A percentile compares a stretch with the other conserved stretches of the same genome.
These are phyloP conservation scores for Ophiostoma populinum DNA, from an alignment of 2,329 filamentous ascomycete species.

Conservation along the genomic window DNA sequence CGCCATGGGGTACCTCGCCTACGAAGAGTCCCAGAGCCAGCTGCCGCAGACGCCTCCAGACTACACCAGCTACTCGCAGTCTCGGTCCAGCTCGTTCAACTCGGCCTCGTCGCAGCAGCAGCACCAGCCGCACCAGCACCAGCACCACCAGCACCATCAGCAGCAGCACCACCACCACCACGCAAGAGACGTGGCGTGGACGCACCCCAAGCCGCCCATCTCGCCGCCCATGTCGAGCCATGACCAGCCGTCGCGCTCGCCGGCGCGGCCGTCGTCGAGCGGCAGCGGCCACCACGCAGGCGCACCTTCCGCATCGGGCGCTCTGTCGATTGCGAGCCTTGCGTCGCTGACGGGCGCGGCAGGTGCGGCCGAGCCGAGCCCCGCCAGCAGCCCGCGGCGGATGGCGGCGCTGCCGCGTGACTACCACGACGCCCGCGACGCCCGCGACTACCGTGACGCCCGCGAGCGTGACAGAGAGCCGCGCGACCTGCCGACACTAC, in stretches of 20 bases:
- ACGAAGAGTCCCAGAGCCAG: slow-evolving; percentile 31
- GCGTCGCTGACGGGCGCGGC: not conserved
- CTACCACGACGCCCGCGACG: slow-evolving; percentile 3
- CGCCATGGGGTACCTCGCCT: slow-evolving; percentile 40
- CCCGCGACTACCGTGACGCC: not conserved
- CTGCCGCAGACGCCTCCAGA: slow-evolving; percentile 38
- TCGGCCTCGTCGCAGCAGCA: not conserved
- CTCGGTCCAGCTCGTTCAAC: slow-evolving; percentile 17
- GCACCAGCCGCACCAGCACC: slow-evolving; percentile 20
- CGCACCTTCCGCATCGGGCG: slow-evolving; percentile 18
- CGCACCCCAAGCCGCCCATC: slow-evolving; percentile 22
- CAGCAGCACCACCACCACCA: slow-evolving; percentile 14
- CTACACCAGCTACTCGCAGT: slow-evolving; percentile 31
- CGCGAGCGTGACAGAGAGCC: not conserved
- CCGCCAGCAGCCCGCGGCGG: not conserved
- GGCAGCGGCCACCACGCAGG: slow-evolving; percentile 21
- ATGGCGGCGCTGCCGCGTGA: not conserved
- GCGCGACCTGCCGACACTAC: slow-evolving; percentile 30
- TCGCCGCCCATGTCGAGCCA: slow-evolving; percentile 42
- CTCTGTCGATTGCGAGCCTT: no score
- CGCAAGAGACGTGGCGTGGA: slow-evolving; percentile 30
- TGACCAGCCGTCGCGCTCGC: slow-evolving; percentile 23
- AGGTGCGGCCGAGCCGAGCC: not conserved
- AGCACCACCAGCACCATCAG: no score
- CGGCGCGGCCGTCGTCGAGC: not conserved